Percentiles rank a stretch among this genome's conserved stretches.
Evolutionary conservation across 495 filamentous ascomycete species (phyloP).

Genomic region (Pyrenula massariospora): DNA sequence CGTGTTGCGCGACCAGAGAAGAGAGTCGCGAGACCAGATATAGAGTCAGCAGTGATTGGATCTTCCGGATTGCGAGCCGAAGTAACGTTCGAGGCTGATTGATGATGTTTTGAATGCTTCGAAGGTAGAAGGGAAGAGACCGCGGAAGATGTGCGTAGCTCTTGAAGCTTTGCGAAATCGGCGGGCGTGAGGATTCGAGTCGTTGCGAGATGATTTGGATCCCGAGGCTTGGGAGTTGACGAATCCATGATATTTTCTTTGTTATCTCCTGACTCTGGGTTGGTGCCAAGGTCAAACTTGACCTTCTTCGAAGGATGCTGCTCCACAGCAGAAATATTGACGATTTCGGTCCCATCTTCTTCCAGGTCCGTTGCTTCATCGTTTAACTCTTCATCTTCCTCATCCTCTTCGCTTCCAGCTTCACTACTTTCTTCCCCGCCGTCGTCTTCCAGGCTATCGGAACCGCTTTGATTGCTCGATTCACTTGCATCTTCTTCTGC

Average conservation of each 20-base stretch:
- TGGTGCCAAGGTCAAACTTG: neutral
- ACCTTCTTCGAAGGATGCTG: neutral
- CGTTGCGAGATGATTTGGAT: slow-evolving; percentile 46
- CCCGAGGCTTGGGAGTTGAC: neutral
- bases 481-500: slow-evolving; percentile 6
- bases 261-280: neutral
- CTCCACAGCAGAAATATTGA: neutral
- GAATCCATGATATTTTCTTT: slow-evolving; percentile 36
- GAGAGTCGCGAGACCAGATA: slow-evolving; percentile 59
- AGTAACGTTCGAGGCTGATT: slow-evolving; percentile 11
- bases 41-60: slow-evolving; percentile 73
- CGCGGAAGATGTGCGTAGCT: slow-evolving; percentile 63
- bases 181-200: slow-evolving; percentile 83
- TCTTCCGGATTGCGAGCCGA: slow-evolving; percentile 63
- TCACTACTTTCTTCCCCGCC: slow-evolving; percentile 5
- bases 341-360: neutral
- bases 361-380: neutral
- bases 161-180: slow-evolving; percentile 82
- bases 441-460: slow-evolving; percentile 3
- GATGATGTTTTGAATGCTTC: slow-evolving; percentile 25
- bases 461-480: slow-evolving; percentile 9
- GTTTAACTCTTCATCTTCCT: neutral
- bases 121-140: slow-evolving; percentile 49
- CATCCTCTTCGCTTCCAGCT: slow-evolving; percentile 4
- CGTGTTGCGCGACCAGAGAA: slow-evolving; percentile 63